Evolutionary conservation across 1,284 basidiomycete species (phyloP), one percentile per base, ranked within the genome.

Genomic region (Trichosporon sp.): DNA sequence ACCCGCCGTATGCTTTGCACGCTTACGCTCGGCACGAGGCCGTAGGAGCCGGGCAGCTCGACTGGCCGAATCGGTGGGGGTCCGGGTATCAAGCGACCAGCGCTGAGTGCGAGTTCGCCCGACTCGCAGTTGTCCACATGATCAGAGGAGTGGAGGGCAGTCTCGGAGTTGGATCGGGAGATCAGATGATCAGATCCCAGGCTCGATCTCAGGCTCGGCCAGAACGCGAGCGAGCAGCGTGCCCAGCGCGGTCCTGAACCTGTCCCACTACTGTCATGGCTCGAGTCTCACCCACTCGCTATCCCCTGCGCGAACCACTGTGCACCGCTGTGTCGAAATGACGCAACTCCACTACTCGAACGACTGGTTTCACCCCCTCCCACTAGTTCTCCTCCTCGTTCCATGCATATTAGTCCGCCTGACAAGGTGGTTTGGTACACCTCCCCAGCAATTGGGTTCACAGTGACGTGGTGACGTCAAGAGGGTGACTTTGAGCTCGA

Each of bases 81-180:
- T 26, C 21, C 19, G 51, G 21, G 1, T 19, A 26, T 54, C 21
- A 19, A 8, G n/a, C 51, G 21, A 10, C 8, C 51, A 54, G 21
- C 51, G 7, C 51, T n/a, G 8, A 26, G 51, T 54, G 51, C 51
- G 51, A 54, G n/a, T 54, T 54, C 16, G 51, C 51, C 51, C 51
- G 51, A 54, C 7, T 16, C n/a, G 51, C n/a, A 54, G 51, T 16
- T 54, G 51, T 54, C 51, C 51, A 54, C 51, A 54, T 54, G 51
- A 54, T 54, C 51, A 54, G 46, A 54, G 19, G 51, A 2, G n/a
- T 54, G 51, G 21, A 26, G 21, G 46, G 8, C 19, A 19, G 51
- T 54, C 21, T 54, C 51, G 51, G 51, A 54, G 51, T 11, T 54
- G 51, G 51, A 21, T 54, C 51, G 51, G 51, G 51, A 19, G 6